phyloP scores from a whole-genome alignment of 2,329 filamentous ascomycete genomes.

The Didymella sp. region DNA sequence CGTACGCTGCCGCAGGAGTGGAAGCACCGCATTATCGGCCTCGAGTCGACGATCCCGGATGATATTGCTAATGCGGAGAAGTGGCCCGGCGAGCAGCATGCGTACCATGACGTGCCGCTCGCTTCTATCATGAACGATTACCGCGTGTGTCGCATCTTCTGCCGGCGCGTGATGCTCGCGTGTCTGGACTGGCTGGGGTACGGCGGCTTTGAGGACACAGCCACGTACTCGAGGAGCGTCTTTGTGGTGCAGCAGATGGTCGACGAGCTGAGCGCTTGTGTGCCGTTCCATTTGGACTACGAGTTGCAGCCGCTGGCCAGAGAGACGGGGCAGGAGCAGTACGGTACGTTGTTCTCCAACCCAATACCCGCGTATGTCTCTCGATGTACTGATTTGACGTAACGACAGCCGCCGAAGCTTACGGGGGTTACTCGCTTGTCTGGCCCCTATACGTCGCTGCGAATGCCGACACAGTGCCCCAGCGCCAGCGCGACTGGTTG shows the following conservation, averaged over 20 bases:
- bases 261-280: constrained; percentile 50
- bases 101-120: constrained; percentile 49
- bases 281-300: constrained; percentile 51
- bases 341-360: constrained; percentile 32
- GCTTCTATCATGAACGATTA: constrained; percentile 53
- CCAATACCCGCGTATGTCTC: not conserved
- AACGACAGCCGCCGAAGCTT: constrained; percentile 46
- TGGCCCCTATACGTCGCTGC: constrained; percentile 52
- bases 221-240: constrained; percentile 28
- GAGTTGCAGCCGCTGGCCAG: constrained; percentile 47
- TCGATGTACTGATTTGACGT: constrained; percentile 28
- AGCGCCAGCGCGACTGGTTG: constrained; percentile 49
- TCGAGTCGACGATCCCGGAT: constrained; percentile 37
- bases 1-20: constrained; percentile 45
- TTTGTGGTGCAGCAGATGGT: constrained; percentile 49
- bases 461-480: constrained; percentile 47
- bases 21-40: constrained; percentile 43
- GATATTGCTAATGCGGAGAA: constrained; percentile 39
- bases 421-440: constrained; percentile 51
- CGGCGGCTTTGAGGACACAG: constrained; percentile 19
- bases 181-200: constrained; percentile 42
- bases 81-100: constrained; percentile 51
- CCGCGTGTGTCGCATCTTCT: constrained; percentile 51
- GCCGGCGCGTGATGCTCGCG: constrained; percentile 48
- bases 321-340: constrained; percentile 44